Base-by-base conservation (phyloP, 108 stramenopile species). In the Discostella pseudostelligera region DNA sequence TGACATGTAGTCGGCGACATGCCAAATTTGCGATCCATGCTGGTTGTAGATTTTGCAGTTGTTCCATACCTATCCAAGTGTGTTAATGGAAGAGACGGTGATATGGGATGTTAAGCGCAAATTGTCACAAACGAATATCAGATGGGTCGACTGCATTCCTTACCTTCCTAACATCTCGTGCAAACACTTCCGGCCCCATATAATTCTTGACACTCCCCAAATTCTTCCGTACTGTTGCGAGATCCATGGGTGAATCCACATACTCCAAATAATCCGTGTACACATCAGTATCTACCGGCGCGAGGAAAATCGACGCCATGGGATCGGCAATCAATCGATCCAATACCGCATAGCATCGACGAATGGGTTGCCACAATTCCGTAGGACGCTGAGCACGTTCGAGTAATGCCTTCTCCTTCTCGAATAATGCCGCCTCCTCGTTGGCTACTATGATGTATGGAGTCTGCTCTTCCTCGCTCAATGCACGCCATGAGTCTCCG, bases 41-140 rank as follows among this genome's bases (percentile, higher is more conserved):
- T 85, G 81, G 67, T 96, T 96, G 62, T 91, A 96, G 47, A 93
- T 86, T 59, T 93, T 93, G 78, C 95, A 96, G 54, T 93, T 93
- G 65, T 90, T 90, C 90, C 90, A 96, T 10, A 95, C 56, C 81
- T 88, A 47, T 16, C 11, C 50, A 13, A 28, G 26, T 45, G 16
- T 43, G 13, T 19, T 13, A 28, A 0, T 13, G 1, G 55, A 51
- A 17, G 48, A 32, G 53, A 14, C 25, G 5, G 32, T 4, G 32
- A 32, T 5, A 32, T 4, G 32, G 32, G 5, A 32, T 5, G 35
- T 12, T 37, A 19, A n/a, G 13, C 16, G 14, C 16, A 11, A 32
- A 37, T 13, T 8, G 68, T 24, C n/a, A 44, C 22, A 39, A 54
- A 37, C 12, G 0, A 12, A 39, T 57, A 14, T 25, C 9, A n/a